Evolutionary conservation across 169 alveolate species (phyloP), one percentile per base, ranked within the genome.

Genomic region (Hammondia hammondi): DNA sequence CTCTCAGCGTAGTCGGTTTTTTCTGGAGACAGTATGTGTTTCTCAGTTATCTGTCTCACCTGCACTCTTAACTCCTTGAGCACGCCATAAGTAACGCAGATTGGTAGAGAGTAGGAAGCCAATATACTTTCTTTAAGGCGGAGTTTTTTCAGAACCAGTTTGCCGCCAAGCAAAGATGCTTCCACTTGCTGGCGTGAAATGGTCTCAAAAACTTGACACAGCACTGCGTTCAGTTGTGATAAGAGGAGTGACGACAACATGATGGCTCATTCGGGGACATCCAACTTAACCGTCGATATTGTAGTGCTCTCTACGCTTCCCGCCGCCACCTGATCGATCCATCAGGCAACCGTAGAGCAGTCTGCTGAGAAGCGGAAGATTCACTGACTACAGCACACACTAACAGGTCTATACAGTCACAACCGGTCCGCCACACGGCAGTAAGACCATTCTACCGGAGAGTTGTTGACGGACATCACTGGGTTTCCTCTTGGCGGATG

Each of bases 61-160:
- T 43, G 57, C 5, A 82, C 71, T 35, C 35, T 37, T 21, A 82
- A 12, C 29, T 82, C 70, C 70, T 43, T 21, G 39, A 82, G 90
- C 27, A 82, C 43, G 45, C 95, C 95, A 43, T 93, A 93, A 21
- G 95, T 87, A 19, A 93, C 85, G n/a, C 82, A 72, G 72, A 93
- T 90, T 32, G 95, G 95, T 56, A 93, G 87, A 24, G 95, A 85
- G 9, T 70, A 84, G 17, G 95, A 43, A 35, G 95, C 93, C 88
- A 93, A 81, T 12, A 93, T 93, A 21, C 73, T 85, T 27, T 43
- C 77, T 37, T 93, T 93, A 14, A 93, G 67, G 39, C 61, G 81
- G 73, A 93, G 85, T 56, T 72, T 52, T 27, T 88, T 77, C 77
- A 93, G 91, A 19, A 71, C 72, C 82, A 93, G 27, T 57, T 52